Evolutionary conservation across 768 basidiomycete species (phyloP), one percentile per base, ranked within the genome.

Genomic region (Mycena venus): DNA sequence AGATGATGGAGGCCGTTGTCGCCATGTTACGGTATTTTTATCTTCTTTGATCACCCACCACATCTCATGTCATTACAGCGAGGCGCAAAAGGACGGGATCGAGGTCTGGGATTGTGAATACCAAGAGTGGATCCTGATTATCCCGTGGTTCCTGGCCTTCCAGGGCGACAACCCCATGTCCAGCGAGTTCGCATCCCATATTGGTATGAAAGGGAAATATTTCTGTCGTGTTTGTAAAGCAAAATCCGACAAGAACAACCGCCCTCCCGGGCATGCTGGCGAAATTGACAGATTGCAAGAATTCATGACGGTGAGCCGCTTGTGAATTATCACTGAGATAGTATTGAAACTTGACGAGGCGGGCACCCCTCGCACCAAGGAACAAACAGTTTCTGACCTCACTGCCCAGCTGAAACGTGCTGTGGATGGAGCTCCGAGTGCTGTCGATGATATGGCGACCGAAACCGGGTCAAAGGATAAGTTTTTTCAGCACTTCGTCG

Each of bases 181-280:
- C 8, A 65, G 64, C 27, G 64, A 65, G 65, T 76, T 82, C 65
- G 75, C 79, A 3, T 79, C 73, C 23, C 81, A 82, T 60, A 70
- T 80, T 17, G 78, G 81, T 1, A 55, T 78, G 53, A 59, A 38
- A 17, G 79, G 77, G 4, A 79, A 78, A 31, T 77, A 36, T 27
- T 82, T 82, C 29, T 82, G 81, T 68, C 62, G 73, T 3, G n/a
- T 72, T 12, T 82, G 80, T 66, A 36, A 53, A 38, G 36, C 68
- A n/a, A 64, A 78, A 29, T 65, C 64, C 7, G 64, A 65, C 49
- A 65, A 65, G 10, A 65, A 36, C 7, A 53, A 53, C 19, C 64
- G 47, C 12, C 32, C 51, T 23, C 64, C 64, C 1, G 64, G 64
- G 0, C 47, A 65, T 38, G 69, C 66, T 0, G 55, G 42, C 9